Evolutionary conservation across 2,329 filamentous ascomycete species (phyloP).

Genomic region (Rhynchosporium graminicola): DNA sequence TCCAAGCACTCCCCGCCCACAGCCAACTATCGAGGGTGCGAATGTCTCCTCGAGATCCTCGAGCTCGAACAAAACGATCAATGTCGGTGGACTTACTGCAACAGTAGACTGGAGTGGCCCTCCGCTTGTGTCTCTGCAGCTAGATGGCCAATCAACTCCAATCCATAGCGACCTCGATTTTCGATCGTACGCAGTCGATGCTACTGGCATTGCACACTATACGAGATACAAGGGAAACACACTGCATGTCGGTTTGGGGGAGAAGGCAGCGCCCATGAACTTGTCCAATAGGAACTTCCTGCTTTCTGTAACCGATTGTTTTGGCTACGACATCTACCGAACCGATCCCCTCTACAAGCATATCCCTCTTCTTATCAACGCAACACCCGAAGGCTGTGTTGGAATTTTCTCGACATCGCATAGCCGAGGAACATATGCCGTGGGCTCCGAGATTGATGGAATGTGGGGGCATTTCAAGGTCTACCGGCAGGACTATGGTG

Average conservation of each 20-base stretch:
- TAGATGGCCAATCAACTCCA: slow-evolving; percentile 50
- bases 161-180: slow-evolving; percentile 64
- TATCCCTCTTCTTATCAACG: slow-evolving; percentile 71
- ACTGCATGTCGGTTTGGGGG: slow-evolving; percentile 69
- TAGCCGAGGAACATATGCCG: slow-evolving; percentile 61
- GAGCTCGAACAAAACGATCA: slow-evolving; percentile 46
- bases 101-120: slow-evolving; percentile 59
- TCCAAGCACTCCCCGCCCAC: slow-evolving; percentile 56
- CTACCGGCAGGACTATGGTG: slow-evolving; percentile 71
- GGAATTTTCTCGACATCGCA: slow-evolving; percentile 70
- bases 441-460: slow-evolving; percentile 73
- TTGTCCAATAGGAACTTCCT: slow-evolving; percentile 66
- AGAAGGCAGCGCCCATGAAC: slow-evolving; percentile 74
- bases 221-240: slow-evolving; percentile 61
- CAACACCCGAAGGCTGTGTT: slow-evolving; percentile 62
- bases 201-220: slow-evolving; percentile 64
- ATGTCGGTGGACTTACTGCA: slow-evolving; percentile 52
- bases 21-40: slow-evolving; percentile 29
- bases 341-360: slow-evolving; percentile 77
- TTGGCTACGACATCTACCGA: slow-evolving; percentile 70
- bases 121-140: slow-evolving; percentile 59
- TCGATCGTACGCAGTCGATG: slow-evolving; percentile 66
- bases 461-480: slow-evolving; percentile 76
- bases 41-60: slow-evolving; percentile 38
- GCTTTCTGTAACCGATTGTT: slow-evolving; percentile 69